A percentile compares a stretch with the other conserved stretches of the same genome.
These are phyloP conservation scores for Singerocomus inundabilis DNA, from an alignment of 1,284 basidiomycete genomes.

Conservation along the genomic window DNA sequence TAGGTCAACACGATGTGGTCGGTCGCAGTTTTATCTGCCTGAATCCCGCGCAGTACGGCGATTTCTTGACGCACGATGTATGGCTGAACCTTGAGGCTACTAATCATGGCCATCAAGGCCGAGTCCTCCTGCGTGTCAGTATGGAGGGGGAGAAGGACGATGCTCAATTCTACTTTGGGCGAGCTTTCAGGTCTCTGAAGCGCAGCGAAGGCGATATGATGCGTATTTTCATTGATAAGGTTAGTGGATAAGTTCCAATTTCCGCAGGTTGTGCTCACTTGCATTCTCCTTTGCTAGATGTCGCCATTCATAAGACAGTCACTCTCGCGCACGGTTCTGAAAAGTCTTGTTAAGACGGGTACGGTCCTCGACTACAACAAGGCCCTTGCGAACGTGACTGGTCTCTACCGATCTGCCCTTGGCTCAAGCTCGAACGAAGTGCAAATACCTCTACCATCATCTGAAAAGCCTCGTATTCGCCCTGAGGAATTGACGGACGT, in stretches of 20 bases:
- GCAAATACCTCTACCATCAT: conserved; percentile 71
- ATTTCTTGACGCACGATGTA: conserved; percentile 88
- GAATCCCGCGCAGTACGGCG: conserved; percentile 86
- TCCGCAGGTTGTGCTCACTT: neutral
- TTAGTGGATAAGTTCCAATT: conserved; percentile 33
- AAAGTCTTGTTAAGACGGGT: conserved; percentile 70
- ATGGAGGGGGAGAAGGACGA: conserved; percentile 99
- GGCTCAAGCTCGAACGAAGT: conserved; percentile 66
- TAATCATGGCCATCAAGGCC: conserved; percentile 53
- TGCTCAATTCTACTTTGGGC: conserved; percentile 96
- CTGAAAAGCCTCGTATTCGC: conserved; percentile 67
- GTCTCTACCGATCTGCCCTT: conserved; percentile 75
- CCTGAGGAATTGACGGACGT: conserved; percentile 83
- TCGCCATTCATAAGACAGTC: conserved; percentile 90
- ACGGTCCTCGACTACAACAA: conserved; percentile 80
- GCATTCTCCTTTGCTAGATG: conserved; percentile 61
- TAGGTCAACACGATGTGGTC: conserved; percentile 89
- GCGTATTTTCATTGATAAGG: conserved; percentile 96
- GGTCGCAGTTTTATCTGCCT: conserved; percentile 92
- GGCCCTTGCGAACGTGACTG: conserved; percentile 76
- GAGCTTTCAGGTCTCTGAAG: conserved; percentile 93
- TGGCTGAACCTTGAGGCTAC: conserved; percentile 88
- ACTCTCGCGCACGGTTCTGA: conserved; percentile 77
- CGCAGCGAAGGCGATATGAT: conserved; percentile 96
- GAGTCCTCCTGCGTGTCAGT: conserved; percentile 85